Conservation (phyloP, 306 rosid species). For the Trifolium pratense region DNA sequence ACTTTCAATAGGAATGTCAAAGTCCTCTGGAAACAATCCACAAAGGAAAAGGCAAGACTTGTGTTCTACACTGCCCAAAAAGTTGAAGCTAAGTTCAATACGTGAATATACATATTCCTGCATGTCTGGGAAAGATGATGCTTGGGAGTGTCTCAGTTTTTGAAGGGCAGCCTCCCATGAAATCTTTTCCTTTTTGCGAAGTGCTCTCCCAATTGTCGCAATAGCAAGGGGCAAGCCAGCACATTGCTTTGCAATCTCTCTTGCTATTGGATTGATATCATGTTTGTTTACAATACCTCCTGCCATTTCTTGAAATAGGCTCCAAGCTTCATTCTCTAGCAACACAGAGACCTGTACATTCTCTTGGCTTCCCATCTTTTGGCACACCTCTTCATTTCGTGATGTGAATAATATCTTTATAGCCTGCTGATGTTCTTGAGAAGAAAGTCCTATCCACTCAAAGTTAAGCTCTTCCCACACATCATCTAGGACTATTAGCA, state of each 20-base stretch:
- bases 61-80: not conserved
- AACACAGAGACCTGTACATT: not conserved
- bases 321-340: not conserved
- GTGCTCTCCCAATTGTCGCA: not conserved
- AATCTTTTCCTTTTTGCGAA: not conserved
- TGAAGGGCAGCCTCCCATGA: not conserved
- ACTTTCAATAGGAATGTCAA: not conserved
- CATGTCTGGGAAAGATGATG: not conserved
- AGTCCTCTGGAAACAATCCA: not conserved
- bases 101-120: not conserved
- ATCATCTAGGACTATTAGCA: not conserved
- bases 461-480: not conserved
- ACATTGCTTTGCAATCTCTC: not conserved
- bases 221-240: not conserved
- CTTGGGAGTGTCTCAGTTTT: not conserved
- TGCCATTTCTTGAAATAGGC: not conserved
- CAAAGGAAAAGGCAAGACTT: not conserved
- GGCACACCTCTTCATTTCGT: not conserved
- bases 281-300: not conserved
- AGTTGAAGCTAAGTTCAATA: not conserved
- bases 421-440: not conserved
- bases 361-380: not conserved
- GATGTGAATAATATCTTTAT: not conserved
- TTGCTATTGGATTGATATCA: not conserved
- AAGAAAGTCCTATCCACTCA: not conserved